Evolutionary conservation across 2,329 filamentous ascomycete species (phyloP).

Genomic region (Colletotrichum godetiae): DNA sequence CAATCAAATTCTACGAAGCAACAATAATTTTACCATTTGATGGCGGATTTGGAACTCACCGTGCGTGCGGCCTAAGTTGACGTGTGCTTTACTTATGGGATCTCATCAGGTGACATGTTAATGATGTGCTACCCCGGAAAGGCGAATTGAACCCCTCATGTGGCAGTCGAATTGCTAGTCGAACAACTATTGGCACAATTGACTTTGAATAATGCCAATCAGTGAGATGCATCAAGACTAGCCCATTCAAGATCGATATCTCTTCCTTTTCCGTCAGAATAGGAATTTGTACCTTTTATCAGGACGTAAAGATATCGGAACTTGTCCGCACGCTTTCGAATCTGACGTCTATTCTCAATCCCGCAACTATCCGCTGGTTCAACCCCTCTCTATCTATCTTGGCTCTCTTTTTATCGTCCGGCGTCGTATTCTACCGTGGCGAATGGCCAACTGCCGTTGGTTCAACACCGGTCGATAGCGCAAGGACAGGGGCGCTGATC

Average conservation of each 20-base stretch:
- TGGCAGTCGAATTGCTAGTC: not conserved
- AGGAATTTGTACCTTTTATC: not conserved
- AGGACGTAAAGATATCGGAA: not conserved
- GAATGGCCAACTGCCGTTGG: slow-evolving; percentile 25
- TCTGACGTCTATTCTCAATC: not conserved
- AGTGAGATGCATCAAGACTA: not conserved
- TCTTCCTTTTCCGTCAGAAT: no score
- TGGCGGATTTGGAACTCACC: no score
- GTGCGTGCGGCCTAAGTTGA: not conserved
- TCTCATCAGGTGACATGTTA: not conserved
- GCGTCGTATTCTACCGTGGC: not conserved
- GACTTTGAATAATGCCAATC: not conserved
- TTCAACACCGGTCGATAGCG: slow-evolving; percentile 15
- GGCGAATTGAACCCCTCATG: not conserved
- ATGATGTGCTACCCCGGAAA: not conserved
- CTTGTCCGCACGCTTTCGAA: not conserved
- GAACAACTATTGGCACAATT: not conserved
- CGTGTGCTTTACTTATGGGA: not conserved
- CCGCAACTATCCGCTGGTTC: not conserved
- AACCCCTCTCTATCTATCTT: slow-evolving; percentile 2
- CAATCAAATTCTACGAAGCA: not conserved
- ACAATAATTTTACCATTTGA: not conserved
- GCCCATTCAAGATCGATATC: not conserved
- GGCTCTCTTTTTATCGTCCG: not conserved
- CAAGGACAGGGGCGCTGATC: slow-evolving; percentile 20